phyloP scores from a whole-genome alignment of 2,329 filamentous ascomycete species.

The Fusarium acutatum region DNA sequence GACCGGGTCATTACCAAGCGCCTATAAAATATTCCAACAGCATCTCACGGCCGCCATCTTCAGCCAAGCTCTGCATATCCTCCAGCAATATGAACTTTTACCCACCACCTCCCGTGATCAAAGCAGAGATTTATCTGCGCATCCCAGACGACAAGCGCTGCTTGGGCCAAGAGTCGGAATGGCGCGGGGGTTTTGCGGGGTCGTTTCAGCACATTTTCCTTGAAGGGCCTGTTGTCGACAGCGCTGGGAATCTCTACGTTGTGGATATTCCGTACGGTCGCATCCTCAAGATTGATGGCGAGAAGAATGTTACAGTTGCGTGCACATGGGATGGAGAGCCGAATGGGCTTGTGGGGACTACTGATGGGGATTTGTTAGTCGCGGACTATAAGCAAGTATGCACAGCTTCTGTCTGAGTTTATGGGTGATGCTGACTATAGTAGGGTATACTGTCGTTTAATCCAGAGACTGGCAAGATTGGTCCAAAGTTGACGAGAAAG shows the following conservation, averaged over 20 bases:
- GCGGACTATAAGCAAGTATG: slow-evolving; percentile 54
- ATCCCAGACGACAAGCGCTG: slow-evolving; percentile 49
- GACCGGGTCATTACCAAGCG: no score
- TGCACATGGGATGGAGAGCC: slow-evolving; percentile 52
- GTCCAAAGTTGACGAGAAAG: slow-evolving; percentile 45
- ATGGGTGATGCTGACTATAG: neutral
- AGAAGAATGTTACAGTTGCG: slow-evolving; percentile 43
- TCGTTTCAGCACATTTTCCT: slow-evolving; percentile 51
- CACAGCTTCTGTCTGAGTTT: neutral
- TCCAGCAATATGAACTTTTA: slow-evolving; percentile 47
- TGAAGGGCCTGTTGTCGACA: slow-evolving; percentile 48
- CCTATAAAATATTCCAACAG: neutral
- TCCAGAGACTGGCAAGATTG: slow-evolving; percentile 40
- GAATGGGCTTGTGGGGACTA: slow-evolving; percentile 48
- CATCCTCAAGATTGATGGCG: slow-evolving; percentile 46
- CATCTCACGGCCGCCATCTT: accelerated
- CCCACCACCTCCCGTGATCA: slow-evolving; percentile 43
- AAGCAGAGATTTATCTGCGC: slow-evolving; percentile 47
- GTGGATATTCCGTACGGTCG: slow-evolving; percentile 53
- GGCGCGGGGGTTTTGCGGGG: slow-evolving; percentile 49
- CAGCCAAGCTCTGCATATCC: accelerated
- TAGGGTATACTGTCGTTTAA: slow-evolving; percentile 51
- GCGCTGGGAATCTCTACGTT: slow-evolving; percentile 47
- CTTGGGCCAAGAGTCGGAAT: slow-evolving; percentile 47
- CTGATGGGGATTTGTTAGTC: slow-evolving; percentile 47